Evolutionary conservation across 2,329 filamentous ascomycete genomes (phyloP).

Genomic region (Aspergillus versicolor): DNA sequence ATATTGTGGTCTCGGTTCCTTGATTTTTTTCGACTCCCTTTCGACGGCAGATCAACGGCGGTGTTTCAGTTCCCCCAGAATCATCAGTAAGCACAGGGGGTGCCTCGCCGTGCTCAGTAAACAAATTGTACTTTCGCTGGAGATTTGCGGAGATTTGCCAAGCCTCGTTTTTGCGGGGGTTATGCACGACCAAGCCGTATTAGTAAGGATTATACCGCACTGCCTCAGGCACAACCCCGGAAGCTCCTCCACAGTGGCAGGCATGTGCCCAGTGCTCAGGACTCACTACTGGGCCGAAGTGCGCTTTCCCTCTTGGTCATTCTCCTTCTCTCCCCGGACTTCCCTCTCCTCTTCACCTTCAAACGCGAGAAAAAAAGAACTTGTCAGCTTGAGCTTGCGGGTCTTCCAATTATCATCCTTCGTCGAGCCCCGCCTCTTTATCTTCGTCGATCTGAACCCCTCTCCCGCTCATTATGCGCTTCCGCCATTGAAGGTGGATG

Average conservation of each 20-base stretch:
- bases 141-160: not conserved
- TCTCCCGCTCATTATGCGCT: conserved; percentile 11
- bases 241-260: not conserved
- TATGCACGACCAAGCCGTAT: not conserved
- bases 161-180: conserved; percentile 10
- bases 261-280: not conserved
- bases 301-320: not conserved
- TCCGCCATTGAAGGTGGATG: conserved; percentile 13
- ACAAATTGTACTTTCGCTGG: not conserved
- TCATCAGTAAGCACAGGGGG: not conserved
- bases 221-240: conserved; percentile 12
- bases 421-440: not conserved
- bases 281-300: no score
- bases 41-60: not conserved
- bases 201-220: not conserved
- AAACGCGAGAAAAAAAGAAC: not conserved
- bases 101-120: not conserved
- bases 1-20: not conserved
- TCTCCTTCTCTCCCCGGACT: conserved; percentile 1
- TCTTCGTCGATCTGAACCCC: not conserved
- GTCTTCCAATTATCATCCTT: conserved; percentile 6
- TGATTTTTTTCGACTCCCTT: not conserved
- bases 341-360: not conserved
- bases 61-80: not conserved
- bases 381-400: not conserved